phyloP scores from a whole-genome alignment of 352 stramenopile species.

The Pythium aquatile region DNA sequence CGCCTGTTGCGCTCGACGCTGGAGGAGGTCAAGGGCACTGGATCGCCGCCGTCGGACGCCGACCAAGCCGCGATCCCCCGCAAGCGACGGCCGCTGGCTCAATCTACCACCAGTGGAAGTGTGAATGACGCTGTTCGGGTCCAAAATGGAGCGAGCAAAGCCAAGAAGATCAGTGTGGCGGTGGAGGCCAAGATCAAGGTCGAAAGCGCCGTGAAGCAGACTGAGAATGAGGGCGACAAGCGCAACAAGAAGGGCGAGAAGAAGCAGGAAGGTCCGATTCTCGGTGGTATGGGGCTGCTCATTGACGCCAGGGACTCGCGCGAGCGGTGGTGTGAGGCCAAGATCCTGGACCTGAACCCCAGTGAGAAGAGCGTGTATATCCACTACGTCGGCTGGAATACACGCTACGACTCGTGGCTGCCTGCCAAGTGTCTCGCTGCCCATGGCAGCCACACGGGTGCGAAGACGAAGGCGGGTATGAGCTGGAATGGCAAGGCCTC shows the following conservation, averaged over 20 bases:
- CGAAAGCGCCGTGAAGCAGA: neutral
- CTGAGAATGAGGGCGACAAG: constrained; percentile 14
- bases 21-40: constrained; percentile 14
- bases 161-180: neutral
- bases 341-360: constrained; percentile 48
- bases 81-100: constrained; percentile 18
- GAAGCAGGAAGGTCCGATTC: neutral
- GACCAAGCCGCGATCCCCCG: constrained; percentile 9
- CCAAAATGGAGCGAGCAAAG: constrained; percentile 6
- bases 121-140: neutral
- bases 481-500: constrained; percentile 56
- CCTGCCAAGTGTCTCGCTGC: constrained; percentile 38
- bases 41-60: neutral
- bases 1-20: constrained; percentile 62
- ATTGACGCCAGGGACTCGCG: constrained; percentile 56
- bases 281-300: constrained; percentile 43
- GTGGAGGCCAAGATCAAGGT: neutral
- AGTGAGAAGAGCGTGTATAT: constrained; percentile 41
- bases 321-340: constrained; percentile 62
- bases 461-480: constrained; percentile 24
- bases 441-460: constrained; percentile 48
- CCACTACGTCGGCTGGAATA: constrained; percentile 81
- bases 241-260: constrained; percentile 30
- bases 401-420: constrained; percentile 69
- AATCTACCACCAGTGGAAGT: constrained; percentile 4